Percentiles rank a stretch among this genome's conserved stretches.
phyloP scores from a whole-genome alignment of 2,329 filamentous ascomycete genomes.

The Botryosphaeria dothidea region DNA sequence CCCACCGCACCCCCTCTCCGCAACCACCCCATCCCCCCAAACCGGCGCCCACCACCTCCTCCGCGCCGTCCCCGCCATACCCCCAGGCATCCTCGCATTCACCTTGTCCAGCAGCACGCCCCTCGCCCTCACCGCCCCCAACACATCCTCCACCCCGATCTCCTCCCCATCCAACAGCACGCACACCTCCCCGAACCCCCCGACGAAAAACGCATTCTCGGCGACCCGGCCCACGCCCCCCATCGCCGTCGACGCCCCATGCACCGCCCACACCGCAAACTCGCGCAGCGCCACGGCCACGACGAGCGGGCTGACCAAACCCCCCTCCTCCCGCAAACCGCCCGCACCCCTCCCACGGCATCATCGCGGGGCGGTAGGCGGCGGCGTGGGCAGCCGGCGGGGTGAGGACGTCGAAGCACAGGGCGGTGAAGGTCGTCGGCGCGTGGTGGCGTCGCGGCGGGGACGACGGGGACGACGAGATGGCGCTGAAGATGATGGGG shows the following conservation, averaged over 20 bases:
- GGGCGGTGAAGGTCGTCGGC: not conserved
- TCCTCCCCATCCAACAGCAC: not conserved
- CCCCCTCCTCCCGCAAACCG: too few relatives aligned
- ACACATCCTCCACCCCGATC: not conserved
- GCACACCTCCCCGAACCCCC: not conserved
- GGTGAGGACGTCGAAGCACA: not conserved
- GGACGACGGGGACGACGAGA: not conserved
- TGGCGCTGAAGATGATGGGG: slow-evolving; percentile 7
- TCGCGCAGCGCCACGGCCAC: not conserved
- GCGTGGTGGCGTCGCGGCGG: not conserved
- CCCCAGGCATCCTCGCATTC: not conserved
- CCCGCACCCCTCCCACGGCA: not conserved
- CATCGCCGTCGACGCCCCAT: not conserved
- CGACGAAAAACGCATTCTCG: not conserved
- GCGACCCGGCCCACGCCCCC: too few relatives aligned
- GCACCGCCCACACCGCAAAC: not conserved
- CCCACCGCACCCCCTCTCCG: not conserved
- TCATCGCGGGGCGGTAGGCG: not conserved
- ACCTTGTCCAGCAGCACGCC: too few relatives aligned
- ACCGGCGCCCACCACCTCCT: not conserved
- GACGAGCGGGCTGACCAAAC: not conserved
- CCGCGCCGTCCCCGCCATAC: not conserved
- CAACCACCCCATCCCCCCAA: not conserved
- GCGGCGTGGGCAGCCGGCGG: not conserved
- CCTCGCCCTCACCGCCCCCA: not conserved